A percentile compares a stretch with the other conserved stretches of the same genome.
Conservation (phyloP, 2,329 filamentous ascomycete species). For the Blumeriella jaapii region DNA sequence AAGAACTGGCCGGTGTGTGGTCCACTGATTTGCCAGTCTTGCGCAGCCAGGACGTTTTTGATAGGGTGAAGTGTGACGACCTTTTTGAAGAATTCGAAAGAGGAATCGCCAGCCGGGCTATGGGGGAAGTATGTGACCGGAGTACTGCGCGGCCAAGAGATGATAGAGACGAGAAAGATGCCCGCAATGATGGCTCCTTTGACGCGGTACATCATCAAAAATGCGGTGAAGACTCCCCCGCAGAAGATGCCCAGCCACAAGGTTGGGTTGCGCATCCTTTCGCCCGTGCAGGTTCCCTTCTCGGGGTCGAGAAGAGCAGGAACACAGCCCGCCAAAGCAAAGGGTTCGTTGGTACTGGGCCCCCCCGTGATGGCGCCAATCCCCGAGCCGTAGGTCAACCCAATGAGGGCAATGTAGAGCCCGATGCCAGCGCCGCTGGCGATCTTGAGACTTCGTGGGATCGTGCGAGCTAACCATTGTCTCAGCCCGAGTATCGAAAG, state of each 20-base stretch:
- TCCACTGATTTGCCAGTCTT: conserved; percentile 57
- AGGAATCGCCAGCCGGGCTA: conserved; percentile 52
- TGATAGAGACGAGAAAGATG: conserved; percentile 73
- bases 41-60: conserved; percentile 52
- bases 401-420: conserved; percentile 59
- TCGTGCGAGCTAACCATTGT: conserved; percentile 77
- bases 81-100: conserved; percentile 79
- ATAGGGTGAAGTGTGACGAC: conserved; percentile 80
- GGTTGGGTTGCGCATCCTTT: conserved; percentile 72
- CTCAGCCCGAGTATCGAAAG: conserved; percentile 71
- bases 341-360: conserved; percentile 46
- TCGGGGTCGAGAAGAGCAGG: conserved; percentile 10
- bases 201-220: conserved; percentile 76
- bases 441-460: conserved; percentile 76
- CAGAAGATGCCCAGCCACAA: conserved; percentile 88
- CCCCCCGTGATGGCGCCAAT: conserved; percentile 64
- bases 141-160: conserved; percentile 75
- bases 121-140: conserved; percentile 73
- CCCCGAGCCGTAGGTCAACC: conserved; percentile 68
- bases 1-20: conserved; percentile 65
- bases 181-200: conserved; percentile 80
- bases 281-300: conserved; percentile 48
- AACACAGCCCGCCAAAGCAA: conserved; percentile 55
- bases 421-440: conserved; percentile 80
- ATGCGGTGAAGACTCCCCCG: conserved; percentile 66